Percentiles rank a stretch among this genome's conserved stretches.
These are phyloP conservation scores for Hygrophila difformis DNA, from an alignment of 257 asterid species.

Conservation along the genomic window DNA sequence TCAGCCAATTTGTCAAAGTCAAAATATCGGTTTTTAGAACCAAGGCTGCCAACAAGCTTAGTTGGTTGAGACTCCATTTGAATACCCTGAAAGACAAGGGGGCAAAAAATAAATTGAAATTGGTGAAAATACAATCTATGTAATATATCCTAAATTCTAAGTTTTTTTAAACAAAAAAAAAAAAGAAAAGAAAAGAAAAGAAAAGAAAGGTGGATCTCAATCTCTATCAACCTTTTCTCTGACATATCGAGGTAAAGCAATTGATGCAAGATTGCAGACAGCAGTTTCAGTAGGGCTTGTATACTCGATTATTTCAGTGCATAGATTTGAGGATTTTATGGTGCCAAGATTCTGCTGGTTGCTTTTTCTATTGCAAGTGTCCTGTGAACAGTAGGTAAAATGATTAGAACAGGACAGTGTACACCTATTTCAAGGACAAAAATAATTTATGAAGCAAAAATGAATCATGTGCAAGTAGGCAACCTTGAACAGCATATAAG, in stretches of 20 bases:
- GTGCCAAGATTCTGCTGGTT: conserved; percentile 98
- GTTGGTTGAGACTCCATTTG: conserved; percentile 75
- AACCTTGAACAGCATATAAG: conserved; percentile 61
- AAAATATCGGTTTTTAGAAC: conserved; percentile 68
- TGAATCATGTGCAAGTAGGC: neutral
- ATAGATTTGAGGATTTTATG: conserved; percentile 82
- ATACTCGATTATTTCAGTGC: conserved; percentile 88
- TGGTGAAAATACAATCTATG: no score
- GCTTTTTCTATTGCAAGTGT: conserved; percentile 90
- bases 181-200: neutral
- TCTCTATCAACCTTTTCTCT: conserved; percentile 78
- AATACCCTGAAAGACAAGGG: conserved; percentile 44
- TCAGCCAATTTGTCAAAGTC: conserved; percentile 92
- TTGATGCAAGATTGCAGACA: conserved; percentile 92
- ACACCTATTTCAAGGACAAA: neutral
- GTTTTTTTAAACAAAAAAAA: no score
- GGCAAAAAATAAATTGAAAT: neutral
- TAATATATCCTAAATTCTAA: no score
- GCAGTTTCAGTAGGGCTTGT: conserved; percentile 92
- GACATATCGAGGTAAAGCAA: conserved; percentile 90
- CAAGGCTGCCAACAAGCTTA: conserved; percentile 89
- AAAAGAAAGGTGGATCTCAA: no score
- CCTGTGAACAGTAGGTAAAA: conserved; percentile 34
- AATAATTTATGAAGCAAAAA: neutral
- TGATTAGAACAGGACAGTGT: no score